Conservation (phyloP, 495 filamentous ascomycete species). For the Daldinia vernicosa region DNA sequence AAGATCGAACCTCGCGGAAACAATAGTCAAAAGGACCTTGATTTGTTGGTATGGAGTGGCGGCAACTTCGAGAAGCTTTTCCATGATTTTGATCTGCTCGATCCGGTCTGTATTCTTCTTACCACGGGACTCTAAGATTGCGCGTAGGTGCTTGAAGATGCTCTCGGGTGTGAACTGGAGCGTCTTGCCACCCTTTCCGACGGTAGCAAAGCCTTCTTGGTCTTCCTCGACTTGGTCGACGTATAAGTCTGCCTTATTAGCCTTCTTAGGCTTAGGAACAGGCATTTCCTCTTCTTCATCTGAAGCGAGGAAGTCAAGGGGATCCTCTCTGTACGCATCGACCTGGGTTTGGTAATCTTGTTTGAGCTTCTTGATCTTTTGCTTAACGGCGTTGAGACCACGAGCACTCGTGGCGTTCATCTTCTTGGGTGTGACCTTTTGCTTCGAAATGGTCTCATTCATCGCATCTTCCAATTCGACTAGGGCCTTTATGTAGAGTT, state of each 20-base stretch:
- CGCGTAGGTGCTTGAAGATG: constrained; percentile 94
- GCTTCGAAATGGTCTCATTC: constrained; percentile 91
- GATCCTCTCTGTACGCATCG: constrained; percentile 84
- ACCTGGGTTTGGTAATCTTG: constrained; percentile 90
- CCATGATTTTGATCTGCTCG: constrained; percentile 97
- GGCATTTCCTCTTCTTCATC: constrained; percentile 71
- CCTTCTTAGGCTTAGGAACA: constrained; percentile 58
- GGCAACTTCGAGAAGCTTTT: constrained; percentile 90
- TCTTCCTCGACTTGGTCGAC: constrained; percentile 62
- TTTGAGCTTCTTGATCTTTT: constrained; percentile 97
- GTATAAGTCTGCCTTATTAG: constrained; percentile 55
- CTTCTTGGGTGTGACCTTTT: constrained; percentile 96
- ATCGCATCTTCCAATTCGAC: constrained; percentile 95
- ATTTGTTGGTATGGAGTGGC: constrained; percentile 92
- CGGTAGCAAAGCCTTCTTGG: constrained; percentile 86
- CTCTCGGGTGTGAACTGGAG: constrained; percentile 94
- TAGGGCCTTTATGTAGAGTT: constrained; percentile 90
- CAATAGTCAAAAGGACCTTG: constrained; percentile 87
- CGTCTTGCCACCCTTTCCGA: constrained; percentile 85
- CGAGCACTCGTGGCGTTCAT: constrained; percentile 97
- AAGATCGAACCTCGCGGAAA: constrained; percentile 94
- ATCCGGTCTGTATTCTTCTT: constrained; percentile 97
- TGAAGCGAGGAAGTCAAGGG: constrained; percentile 86
- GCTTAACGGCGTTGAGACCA: constrained; percentile 94
- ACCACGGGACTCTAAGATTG: constrained; percentile 93